Conservation (phyloP, 495 filamentous ascomycete species). For the Penicillium pulvis region DNA sequence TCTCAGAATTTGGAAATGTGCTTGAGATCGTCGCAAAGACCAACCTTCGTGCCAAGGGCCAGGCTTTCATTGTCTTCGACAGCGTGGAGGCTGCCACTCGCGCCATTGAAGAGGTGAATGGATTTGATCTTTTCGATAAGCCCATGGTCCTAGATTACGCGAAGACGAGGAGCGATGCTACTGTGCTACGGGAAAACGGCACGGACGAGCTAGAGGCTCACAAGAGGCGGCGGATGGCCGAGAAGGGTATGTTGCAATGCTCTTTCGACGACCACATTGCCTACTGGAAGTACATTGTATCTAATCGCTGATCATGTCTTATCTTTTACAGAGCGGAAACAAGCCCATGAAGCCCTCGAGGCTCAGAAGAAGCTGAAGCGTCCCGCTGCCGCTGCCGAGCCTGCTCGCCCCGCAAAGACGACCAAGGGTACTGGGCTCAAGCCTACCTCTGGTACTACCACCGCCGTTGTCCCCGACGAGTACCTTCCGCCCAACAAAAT, state of each 20-base stretch:
- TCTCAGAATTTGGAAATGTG: slow-evolving; percentile 87
- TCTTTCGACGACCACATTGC: background rate
- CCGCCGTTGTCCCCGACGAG: slow-evolving; percentile 88
- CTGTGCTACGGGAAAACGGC: slow-evolving; percentile 69
- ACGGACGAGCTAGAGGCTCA: slow-evolving; percentile 85
- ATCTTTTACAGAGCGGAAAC: slow-evolving; percentile 72
- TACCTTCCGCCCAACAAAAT: slow-evolving; percentile 97
- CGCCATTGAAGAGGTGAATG: slow-evolving; percentile 88
- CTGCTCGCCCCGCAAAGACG: slow-evolving; percentile 69
- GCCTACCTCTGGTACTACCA: slow-evolving; percentile 65
- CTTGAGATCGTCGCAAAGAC: slow-evolving; percentile 91
- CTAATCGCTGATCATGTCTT: slow-evolving; percentile 11
- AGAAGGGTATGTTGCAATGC: slow-evolving; percentile 69
- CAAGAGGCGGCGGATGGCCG: slow-evolving; percentile 80
- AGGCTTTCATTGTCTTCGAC: slow-evolving; percentile 96
- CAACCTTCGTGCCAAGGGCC: slow-evolving; percentile 89
- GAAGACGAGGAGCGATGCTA: slow-evolving; percentile 84
- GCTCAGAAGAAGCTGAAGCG: slow-evolving; percentile 82
- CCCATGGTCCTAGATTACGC: slow-evolving; percentile 88
- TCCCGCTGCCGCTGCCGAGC: slow-evolving; percentile 52
- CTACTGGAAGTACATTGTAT: background rate
- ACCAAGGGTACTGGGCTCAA: slow-evolving; percentile 80
- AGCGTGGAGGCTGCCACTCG: slow-evolving; percentile 69
- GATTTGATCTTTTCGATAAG: slow-evolving; percentile 93
- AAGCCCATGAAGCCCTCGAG: slow-evolving; percentile 81